Conservation (phyloP, 2,329 filamentous ascomycete genomes). For the Alternaria incomplexa region DNA sequence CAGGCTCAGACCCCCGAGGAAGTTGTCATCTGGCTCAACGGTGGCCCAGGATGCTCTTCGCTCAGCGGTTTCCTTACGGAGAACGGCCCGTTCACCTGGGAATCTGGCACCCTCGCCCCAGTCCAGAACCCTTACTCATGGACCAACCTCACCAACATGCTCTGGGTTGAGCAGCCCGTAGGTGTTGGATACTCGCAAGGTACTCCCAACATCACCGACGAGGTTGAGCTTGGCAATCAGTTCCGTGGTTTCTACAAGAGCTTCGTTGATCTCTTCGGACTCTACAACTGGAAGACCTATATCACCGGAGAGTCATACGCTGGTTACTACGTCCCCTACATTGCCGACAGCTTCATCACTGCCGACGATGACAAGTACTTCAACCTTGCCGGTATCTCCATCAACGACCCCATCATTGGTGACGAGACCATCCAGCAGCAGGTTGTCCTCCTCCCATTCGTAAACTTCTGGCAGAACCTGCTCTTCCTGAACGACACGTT, state of each 20-base stretch:
- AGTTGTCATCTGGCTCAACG: conserved; percentile 62
- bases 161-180: conserved; percentile 58
- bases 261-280: conserved; percentile 62
- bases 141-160: conserved; percentile 55
- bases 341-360: conserved; percentile 62
- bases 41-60: conserved; percentile 55
- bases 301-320: conserved; percentile 63
- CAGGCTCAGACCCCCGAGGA: conserved; percentile 61
- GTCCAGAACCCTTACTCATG: conserved; percentile 73
- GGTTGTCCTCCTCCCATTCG: conserved; percentile 44
- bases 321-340: conserved; percentile 64
- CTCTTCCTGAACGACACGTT: conserved; percentile 54
- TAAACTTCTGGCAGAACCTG: conserved; percentile 50
- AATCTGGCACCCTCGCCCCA: conserved; percentile 71
- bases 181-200: conserved; percentile 54
- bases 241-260: conserved; percentile 61
- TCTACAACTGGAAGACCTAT: conserved; percentile 61
- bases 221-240: conserved; percentile 54
- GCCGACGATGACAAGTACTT: conserved; percentile 58
- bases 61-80: conserved; percentile 75
- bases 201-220: conserved; percentile 54
- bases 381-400: conserved; percentile 58
- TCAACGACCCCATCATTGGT: conserved; percentile 57
- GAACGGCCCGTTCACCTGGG: conserved; percentile 67
- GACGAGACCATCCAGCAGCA: conserved; percentile 49